Evolutionary conservation across 768 basidiomycete species (phyloP).

Genomic region (Tulasnella calospora): DNA sequence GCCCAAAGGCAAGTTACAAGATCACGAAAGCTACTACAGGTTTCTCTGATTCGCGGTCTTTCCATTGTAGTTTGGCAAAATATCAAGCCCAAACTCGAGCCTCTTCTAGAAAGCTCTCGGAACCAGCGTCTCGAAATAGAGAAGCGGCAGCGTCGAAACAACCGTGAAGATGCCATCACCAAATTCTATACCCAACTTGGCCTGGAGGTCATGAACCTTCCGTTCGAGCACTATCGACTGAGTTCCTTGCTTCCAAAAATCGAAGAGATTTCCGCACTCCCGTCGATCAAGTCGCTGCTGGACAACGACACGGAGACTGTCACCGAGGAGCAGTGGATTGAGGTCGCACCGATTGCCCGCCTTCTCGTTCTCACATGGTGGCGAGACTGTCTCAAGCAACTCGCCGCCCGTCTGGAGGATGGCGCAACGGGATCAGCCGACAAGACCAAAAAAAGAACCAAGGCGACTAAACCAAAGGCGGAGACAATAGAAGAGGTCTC

Average conservation of each 20-base stretch:
- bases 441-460: background rate
- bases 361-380: background rate
- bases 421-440: background rate
- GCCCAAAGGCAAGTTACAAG: background rate
- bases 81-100: background rate
- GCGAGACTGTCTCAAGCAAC: background rate
- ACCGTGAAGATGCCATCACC: background rate
- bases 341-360: background rate
- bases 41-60: background rate
- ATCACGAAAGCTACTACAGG: no score
- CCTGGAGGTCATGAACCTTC: background rate
- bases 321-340: background rate
- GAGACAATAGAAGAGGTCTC: background rate
- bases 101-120: background rate
- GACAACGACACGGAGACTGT: background rate
- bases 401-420: background rate
- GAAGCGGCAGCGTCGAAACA: background rate
- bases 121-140: background rate
- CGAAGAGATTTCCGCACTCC: background rate
- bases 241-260: background rate
- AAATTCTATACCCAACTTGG: background rate
- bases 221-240: background rate
- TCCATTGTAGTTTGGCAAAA: background rate
- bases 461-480: background rate
- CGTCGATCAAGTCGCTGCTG: background rate